A percentile compares a stretch with the other conserved stretches of the same genome.
Conservation (phyloP, 75 land plant species). For the Chamaecyparis obtusa region DNA sequence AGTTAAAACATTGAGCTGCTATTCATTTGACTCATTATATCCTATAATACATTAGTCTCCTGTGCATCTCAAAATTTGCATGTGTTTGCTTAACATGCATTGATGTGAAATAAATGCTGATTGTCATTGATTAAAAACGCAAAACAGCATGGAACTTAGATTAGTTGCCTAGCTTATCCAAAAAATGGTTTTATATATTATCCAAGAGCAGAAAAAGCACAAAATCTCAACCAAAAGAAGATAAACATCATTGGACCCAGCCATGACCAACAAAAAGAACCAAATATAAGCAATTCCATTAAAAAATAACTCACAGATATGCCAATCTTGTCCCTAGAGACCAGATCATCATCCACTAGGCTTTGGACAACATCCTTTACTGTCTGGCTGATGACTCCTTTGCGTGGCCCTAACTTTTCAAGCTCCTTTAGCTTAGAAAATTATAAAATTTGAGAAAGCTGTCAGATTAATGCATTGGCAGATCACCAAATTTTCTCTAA, state of each 20-base stretch:
- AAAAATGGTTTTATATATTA: too few species aligned
- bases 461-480: neutral
- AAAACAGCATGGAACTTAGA: neutral
- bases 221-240: neutral
- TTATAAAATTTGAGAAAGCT: neutral
- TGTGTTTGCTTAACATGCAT: neutral
- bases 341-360: slow-evolving; percentile 93
- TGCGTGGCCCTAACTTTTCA: slow-evolving; percentile 90
- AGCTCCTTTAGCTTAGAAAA: slow-evolving; percentile 79
- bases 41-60: neutral
- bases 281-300: neutral
- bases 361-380: slow-evolving; percentile 95
- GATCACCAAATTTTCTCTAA: neutral
- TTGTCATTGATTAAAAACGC: neutral
- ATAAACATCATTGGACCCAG: neutral
- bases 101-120: neutral
- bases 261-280: neutral
- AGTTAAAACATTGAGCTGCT: neutral
- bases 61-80: neutral
- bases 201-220: neutral
- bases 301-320: slow-evolving; percentile 65
- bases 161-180: neutral
- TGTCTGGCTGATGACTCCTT: slow-evolving; percentile 91
- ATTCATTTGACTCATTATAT: neutral
- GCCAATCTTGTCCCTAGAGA: slow-evolving; percentile 89